Evolutionary conservation across 2,329 filamentous ascomycete species (phyloP).

Genomic region (Cercospora sp.): DNA sequence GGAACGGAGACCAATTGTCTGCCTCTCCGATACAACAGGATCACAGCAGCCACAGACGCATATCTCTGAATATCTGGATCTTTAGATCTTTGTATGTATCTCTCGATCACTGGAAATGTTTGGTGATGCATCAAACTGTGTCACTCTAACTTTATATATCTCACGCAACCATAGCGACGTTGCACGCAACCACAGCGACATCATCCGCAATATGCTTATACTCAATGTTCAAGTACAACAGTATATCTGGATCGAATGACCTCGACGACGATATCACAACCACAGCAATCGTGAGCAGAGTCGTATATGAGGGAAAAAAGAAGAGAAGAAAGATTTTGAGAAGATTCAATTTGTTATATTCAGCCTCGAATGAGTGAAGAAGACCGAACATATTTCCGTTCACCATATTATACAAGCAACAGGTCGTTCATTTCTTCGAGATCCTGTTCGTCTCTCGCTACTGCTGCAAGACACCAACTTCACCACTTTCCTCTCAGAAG

Average conservation of each 20-base stretch:
- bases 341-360: not conserved
- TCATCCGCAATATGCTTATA: not conserved
- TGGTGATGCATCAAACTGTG: not conserved
- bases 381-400: not conserved
- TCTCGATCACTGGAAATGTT: not conserved
- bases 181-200: not conserved
- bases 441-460: not conserved
- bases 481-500: not conserved
- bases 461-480: not conserved
- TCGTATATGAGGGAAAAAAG: not conserved
- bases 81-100: not conserved
- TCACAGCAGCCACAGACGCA: not conserved
- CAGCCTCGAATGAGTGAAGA: not conserved
- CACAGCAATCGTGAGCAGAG: not conserved
- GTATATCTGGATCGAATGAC: not conserved
- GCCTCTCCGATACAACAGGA: not conserved
- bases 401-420: not conserved
- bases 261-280: not conserved
- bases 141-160: not conserved
- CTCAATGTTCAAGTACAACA: not conserved
- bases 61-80: not conserved
- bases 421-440: not conserved
- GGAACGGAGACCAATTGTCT: not conserved
- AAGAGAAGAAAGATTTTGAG: not conserved
- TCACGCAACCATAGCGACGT: not conserved